Evolutionary conservation across 1,139 yeast species (phyloP), one percentile per base, ranked within the genome.

Genomic region (Pichia sp.): DNA sequence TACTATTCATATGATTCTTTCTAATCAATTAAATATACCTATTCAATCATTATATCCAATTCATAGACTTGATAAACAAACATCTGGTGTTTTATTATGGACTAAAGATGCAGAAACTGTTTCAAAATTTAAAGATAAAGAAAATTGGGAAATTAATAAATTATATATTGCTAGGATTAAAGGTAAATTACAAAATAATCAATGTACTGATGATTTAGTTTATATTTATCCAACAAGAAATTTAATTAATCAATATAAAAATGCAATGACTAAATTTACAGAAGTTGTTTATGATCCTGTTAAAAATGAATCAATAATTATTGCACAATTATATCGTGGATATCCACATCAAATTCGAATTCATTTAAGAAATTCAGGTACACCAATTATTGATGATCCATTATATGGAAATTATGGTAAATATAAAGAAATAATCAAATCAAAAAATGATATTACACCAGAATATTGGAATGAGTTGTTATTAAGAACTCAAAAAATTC

Each of bases 291-390:
- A 70, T 49, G 60, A 66, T 58, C 45, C 58, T 1, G 44, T 41
- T 1, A 53, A 57, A 0, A 59, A 79, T 54, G 73, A 80, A 48
- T 75, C 81, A 41, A 61, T 84, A 1, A 81, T 85, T 0, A 54
- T 68, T 40, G 83, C 90, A 58, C 69, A 67, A 52, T 89, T 90
- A 0, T 54, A 75, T 10, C 80, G 90, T 0, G 95, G 94, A 0
- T 73, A 83, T 56, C 83, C 86, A 57, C 94, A 85, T 62, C 95
- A 86, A 61, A 83, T 86, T 26, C 68, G 95, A 48, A 82, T 85
- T 4, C 94, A 85, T 64, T 63, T 85, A 30, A 72, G 86, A 30
- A 74, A 79, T 46, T 48, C 82, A 43, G 87, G 87, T 0, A 68
- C 59, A 53, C 90, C 94, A 0, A 85, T 86, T 10, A 72, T 71